Base-by-base conservation (phyloP, 129 eudicot genomes). In the Artemisia tridentata region DNA sequence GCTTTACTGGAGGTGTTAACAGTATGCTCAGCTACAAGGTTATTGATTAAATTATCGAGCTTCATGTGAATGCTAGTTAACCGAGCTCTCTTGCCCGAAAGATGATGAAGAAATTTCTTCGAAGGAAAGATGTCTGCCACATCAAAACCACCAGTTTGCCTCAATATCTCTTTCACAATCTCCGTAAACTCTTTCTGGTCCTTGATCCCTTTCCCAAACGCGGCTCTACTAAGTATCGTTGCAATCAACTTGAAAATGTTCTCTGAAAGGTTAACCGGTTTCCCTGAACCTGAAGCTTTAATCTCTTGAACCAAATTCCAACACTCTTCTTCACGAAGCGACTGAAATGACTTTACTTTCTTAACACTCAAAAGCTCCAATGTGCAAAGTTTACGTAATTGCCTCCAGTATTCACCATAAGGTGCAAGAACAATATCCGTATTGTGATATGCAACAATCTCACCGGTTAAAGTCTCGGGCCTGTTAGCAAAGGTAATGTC, bases 101-200 rank as follows among this genome's bases (percentile, higher is more conserved):
- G 72, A 16, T 29, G 62, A 38, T 74, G 67, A 25, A 82, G 68
- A 10, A 78, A 62, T 25, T 64, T 74, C 10, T 46, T 63, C 0
- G 83, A 78, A 4, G 86, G 86, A 73, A 67, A 78, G 7, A 78
- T 47, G 69, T 81, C 85, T 1, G 68, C 65, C 11, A 78, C 56
- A 77, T 66, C 74, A 20, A 76, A 72, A 11, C 79, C 85, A 13
- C 82, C 79, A n/a, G 64, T 60, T 52, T 71, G 48, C 27, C 64
- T 65, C 34, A 29, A 59, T 11, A 71, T 41, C 76, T 79, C 84
- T 38, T 65, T 53, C 17, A 76, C 71, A 4, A 83, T 25, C 60
- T 81, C 72, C 1, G 49, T 68, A 13, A 63, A 65, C 65, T 52
- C 65, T 54, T 38, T 65, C 4, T 69, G 75, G 59, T 68, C 68